These are phyloP conservation scores for Rhododendron ferrugineum DNA, from an alignment of 148 eudicot species.

Conservation along the genomic window DNA sequence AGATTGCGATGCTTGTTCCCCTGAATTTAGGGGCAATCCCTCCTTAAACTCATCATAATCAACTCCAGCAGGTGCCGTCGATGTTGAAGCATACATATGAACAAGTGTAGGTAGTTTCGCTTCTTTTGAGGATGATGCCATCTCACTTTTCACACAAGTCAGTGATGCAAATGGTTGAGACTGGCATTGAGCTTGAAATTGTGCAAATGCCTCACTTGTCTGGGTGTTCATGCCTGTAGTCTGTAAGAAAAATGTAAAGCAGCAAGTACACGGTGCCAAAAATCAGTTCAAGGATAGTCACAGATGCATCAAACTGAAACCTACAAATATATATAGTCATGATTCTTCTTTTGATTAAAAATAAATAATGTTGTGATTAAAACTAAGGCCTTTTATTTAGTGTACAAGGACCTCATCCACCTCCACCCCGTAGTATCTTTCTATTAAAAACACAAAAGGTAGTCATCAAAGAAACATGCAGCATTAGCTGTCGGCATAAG, in stretches of 20 bases:
- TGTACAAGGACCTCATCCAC: slow-evolving; percentile 5
- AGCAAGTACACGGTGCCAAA: background rate
- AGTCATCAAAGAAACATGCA: background rate
- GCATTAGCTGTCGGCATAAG: background rate
- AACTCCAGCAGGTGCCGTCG: slow-evolving; percentile 29
- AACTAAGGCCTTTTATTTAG: background rate
- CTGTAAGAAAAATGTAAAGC: slow-evolving; percentile 19
- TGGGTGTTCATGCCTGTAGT: slow-evolving; percentile 41
- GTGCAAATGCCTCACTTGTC: slow-evolving; percentile 36
- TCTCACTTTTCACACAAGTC: slow-evolving; percentile 36
- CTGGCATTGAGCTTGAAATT: slow-evolving; percentile 35
- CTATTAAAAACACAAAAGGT: background rate
- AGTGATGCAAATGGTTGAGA: slow-evolving; percentile 40
- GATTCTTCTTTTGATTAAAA: background rate
- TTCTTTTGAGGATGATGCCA: slow-evolving; percentile 35
- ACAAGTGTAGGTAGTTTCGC: slow-evolving; percentile 21
- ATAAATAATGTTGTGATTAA: background rate
- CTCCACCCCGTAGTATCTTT: slow-evolving; percentile 1
- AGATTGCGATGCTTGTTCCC: slow-evolving; percentile 41
- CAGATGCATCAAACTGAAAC: background rate
- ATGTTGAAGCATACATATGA: slow-evolving; percentile 22
- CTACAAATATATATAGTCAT: background rate
- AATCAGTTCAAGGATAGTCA: slow-evolving; percentile 5
- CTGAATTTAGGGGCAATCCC: slow-evolving; percentile 34
- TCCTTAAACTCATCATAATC: slow-evolving; percentile 32